Percentiles rank a stretch among this genome's conserved stretches.
Evolutionary conservation across 1,139 yeast genomes (phyloP).

Genomic region (Candida glucosophila): DNA sequence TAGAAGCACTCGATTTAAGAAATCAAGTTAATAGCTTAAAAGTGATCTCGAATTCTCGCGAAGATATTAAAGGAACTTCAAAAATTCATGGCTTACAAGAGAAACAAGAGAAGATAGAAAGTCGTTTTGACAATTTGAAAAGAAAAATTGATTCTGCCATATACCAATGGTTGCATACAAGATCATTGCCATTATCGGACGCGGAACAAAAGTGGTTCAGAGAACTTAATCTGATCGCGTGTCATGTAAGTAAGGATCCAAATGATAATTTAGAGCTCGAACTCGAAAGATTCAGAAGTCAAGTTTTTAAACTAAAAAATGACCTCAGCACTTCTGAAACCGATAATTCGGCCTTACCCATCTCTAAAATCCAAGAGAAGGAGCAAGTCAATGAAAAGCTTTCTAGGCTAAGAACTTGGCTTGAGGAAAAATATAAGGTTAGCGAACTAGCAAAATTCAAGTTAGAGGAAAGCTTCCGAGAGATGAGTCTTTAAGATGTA

Average conservation of each 20-base stretch:
- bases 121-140: conserved; percentile 15
- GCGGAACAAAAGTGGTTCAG: conserved; percentile 30
- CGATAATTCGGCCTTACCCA: not conserved
- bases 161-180: conserved; percentile 12
- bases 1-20: conserved; percentile 2
- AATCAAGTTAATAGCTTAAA: too few species aligned
- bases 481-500: too few species aligned
- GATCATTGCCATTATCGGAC: conserved; percentile 23
- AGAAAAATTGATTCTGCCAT: conserved; percentile 15
- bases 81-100: conserved; percentile 9
- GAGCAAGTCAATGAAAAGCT: conserved; percentile 12
- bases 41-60: too few species aligned
- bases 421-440: conserved; percentile 12
- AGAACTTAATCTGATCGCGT: conserved; percentile 23
- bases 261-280: conserved; percentile 5
- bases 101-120: conserved; percentile 16
- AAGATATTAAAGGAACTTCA: too few species aligned
- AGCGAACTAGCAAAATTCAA: conserved; percentile 10
- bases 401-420: conserved; percentile 11
- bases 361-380: conserved; percentile 8
- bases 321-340: not conserved
- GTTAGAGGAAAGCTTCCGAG: conserved; percentile 8
- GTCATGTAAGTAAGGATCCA: conserved; percentile 6
- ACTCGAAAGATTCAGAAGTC: conserved; percentile 9
- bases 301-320: conserved; percentile 8